Conservation (phyloP, 768 basidiomycete species). For the Tricholoma sp. region DNA sequence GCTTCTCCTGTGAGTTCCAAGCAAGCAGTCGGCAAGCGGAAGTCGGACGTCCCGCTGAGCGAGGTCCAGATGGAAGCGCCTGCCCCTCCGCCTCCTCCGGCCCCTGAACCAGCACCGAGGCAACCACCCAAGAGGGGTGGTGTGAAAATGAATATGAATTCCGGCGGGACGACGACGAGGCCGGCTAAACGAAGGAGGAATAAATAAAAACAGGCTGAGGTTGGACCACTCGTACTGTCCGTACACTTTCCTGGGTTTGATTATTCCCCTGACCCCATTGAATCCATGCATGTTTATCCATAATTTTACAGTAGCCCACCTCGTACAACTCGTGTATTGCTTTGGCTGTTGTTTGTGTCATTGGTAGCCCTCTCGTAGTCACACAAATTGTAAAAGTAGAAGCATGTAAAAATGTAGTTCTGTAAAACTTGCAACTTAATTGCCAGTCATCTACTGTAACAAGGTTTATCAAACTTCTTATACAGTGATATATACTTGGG, state of each 20-base stretch:
- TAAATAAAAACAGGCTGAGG: conserved; percentile 5
- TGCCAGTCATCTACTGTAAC: too few species aligned
- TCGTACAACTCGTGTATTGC: too few species aligned
- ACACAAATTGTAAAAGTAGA: background rate
- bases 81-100: background rate
- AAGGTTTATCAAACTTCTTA: too few species aligned
- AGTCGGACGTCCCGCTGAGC: background rate
- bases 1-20: background rate
- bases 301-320: background rate
- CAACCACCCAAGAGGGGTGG: background rate
- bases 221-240: background rate
- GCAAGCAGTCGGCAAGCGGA: background rate
- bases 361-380: background rate
- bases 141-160: background rate
- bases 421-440: too few species aligned
- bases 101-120: background rate
- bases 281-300: background rate
- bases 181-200: conserved; percentile 16
- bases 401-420: too few species aligned
- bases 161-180: conserved; percentile 1
- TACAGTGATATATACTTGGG: too few species aligned
- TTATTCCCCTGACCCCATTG: background rate
- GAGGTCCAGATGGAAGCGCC: background rate
- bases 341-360: background rate
- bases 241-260: background rate